Evolutionary conservation across 2,329 filamentous ascomycete genomes (phyloP).

Genomic region (Neonectria coccinea): DNA sequence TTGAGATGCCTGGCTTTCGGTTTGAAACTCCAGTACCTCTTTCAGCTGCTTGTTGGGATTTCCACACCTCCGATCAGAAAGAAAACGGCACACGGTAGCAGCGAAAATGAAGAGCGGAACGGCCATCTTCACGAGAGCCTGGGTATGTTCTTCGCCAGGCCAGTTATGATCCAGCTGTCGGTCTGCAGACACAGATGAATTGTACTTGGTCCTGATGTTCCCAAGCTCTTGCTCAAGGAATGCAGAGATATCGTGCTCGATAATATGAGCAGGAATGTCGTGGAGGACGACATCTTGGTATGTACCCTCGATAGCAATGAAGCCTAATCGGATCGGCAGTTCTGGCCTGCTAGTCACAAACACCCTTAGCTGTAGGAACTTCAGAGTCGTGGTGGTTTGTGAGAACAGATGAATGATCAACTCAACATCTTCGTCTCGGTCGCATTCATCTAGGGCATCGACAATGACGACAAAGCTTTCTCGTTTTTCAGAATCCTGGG

Average conservation of each 20-base stretch:
- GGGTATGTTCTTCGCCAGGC: neutral
- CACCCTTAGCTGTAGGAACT: conserved; percentile 45
- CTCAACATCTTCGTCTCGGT: conserved; percentile 45
- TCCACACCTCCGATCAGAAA: conserved; percentile 31
- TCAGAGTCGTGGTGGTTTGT: conserved; percentile 14
- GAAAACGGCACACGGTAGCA: conserved; percentile 36
- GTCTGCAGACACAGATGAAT: neutral
- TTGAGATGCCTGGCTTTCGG: conserved; percentile 10
- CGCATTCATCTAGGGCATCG: conserved; percentile 49
- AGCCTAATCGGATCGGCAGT: conserved; percentile 52
- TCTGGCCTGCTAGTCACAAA: conserved; percentile 59
- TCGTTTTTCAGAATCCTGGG: neutral
- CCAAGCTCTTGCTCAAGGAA: neutral
- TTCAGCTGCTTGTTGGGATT: conserved; percentile 37
- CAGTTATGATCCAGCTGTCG: neutral
- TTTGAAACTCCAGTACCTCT: conserved; percentile 35
- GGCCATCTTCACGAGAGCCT: conserved; percentile 14
- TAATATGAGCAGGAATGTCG: conserved; percentile 44
- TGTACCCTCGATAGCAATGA: conserved; percentile 41
- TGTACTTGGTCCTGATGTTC: neutral
- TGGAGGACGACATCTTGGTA: conserved; percentile 50
- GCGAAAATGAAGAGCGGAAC: conserved; percentile 38
- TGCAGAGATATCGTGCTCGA: conserved; percentile 32
- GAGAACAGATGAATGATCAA: conserved; percentile 47
- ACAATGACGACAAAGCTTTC: conserved; percentile 47